Percentiles rank a stretch among this genome's conserved stretches.
These are phyloP conservation scores for Trametes versicolor DNA, from an alignment of 1,284 basidiomycete genomes.

Conservation along the genomic window DNA sequence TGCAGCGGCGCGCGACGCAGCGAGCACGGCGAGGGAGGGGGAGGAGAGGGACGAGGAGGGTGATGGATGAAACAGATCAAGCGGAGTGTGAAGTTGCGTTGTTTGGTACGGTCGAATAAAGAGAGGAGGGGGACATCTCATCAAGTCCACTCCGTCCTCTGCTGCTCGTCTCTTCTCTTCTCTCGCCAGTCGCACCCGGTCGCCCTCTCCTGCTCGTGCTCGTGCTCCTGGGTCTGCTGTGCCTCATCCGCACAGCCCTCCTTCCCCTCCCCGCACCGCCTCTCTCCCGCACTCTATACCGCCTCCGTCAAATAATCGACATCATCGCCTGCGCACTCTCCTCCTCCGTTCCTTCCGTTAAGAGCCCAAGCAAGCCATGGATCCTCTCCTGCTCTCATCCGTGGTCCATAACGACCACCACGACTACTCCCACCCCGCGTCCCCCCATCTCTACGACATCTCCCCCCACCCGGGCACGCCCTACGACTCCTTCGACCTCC, in stretches of 20 bases:
- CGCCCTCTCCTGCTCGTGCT: constrained; percentile 11
- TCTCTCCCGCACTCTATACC: constrained; percentile 26
- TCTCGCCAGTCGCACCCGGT: background rate
- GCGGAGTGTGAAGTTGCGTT: constrained; percentile 35
- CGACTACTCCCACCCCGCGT: constrained; percentile 37
- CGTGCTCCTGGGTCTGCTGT: constrained; percentile 22
- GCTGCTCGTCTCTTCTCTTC: background rate
- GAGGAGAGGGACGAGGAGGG: constrained; percentile 1
- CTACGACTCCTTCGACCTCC: constrained; percentile 51
- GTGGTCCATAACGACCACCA: constrained; percentile 37
- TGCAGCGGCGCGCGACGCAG: background rate
- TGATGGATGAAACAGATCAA: constrained; percentile 38
- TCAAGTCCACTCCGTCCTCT: constrained; percentile 18
- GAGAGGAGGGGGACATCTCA: constrained; percentile 18
- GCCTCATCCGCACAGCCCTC: constrained; percentile 31
- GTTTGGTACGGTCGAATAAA: constrained; percentile 28
- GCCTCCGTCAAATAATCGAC: constrained; percentile 41
- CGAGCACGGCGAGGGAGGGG: background rate
- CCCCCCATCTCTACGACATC: constrained; percentile 40
- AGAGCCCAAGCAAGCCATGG: constrained; percentile 36
- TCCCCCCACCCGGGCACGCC: constrained; percentile 39
- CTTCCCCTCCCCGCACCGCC: constrained; percentile 27
- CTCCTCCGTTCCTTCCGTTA: constrained; percentile 36
- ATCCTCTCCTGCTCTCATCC: constrained; percentile 40
- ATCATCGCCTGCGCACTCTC: constrained; percentile 38